Evolutionary conservation across 805 yeast genomes (phyloP).

Genomic region (Myxozyma lipomycoides): DNA sequence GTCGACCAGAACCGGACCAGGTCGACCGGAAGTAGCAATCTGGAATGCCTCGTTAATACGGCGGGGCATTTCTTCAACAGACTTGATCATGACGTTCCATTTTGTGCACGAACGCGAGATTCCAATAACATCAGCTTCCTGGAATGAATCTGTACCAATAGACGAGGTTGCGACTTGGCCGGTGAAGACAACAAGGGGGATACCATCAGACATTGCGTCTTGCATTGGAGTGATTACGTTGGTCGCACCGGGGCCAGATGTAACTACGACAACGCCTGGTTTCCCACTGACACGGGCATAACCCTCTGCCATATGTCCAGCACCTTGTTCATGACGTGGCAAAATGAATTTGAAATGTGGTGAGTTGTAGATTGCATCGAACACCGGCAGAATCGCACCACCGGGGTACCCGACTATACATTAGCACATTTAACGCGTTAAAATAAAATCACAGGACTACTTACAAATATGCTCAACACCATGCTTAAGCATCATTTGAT

Average conservation of each 20-base stretch:
- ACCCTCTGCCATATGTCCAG: constrained; percentile 99
- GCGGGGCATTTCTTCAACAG: constrained; percentile 88
- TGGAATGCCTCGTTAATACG: constrained; percentile 97
- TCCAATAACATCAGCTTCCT: constrained; percentile 97
- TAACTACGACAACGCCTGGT: constrained; percentile 95
- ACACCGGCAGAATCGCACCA: constrained; percentile 97
- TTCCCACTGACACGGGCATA: constrained; percentile 94
- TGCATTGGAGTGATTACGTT: constrained; percentile 98
- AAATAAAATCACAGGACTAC: constrained; percentile 7
- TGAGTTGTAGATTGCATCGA: constrained; percentile 92
- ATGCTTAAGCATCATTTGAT: constrained; percentile 97
- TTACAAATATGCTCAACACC: constrained; percentile 80
- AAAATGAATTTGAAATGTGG: constrained; percentile 82
- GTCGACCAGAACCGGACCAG: constrained; percentile 97
- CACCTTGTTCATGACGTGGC: constrained; percentile 98
- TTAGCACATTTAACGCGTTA: neutral
- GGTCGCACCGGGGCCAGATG: constrained; percentile 99
- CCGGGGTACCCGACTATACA: constrained; percentile 83
- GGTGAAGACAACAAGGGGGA: constrained; percentile 91
- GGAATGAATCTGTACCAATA: constrained; percentile 98
- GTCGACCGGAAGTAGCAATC: constrained; percentile 92
- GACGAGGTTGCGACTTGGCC: constrained; percentile 96
- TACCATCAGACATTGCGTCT: constrained; percentile 96
- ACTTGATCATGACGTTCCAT: constrained; percentile 98
- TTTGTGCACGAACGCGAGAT: constrained; percentile 96